Conservation (phyloP, 345 rosid genomes). For the Hibiscus mutabilis region DNA sequence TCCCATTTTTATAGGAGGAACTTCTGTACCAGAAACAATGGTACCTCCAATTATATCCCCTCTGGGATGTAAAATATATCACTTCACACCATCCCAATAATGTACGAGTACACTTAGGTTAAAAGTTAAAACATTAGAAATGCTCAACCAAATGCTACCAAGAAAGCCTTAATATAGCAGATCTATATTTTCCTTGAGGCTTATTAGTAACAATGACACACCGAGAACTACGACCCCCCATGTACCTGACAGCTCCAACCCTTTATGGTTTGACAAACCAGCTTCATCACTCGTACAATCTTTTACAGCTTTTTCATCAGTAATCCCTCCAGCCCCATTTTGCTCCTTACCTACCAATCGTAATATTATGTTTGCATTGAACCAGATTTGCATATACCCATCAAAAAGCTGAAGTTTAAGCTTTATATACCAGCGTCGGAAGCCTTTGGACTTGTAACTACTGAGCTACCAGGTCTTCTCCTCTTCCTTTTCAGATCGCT, state of each 20-base stretch:
- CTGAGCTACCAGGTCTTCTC: constrained; percentile 34
- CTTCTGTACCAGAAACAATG: no score
- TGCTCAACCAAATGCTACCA: background rate
- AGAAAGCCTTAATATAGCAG: background rate
- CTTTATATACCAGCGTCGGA: constrained; percentile 27
- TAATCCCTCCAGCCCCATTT: constrained; percentile 13
- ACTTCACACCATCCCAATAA: no score
- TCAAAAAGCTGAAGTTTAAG: constrained; percentile 6
- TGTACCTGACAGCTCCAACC: constrained; percentile 27
- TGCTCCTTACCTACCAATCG: constrained; percentile 29
- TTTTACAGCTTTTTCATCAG: constrained; percentile 17
- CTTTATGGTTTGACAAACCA: constrained; percentile 18
- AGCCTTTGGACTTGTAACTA: constrained; percentile 6
- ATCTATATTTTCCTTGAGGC: background rate
- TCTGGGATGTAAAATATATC: no score
- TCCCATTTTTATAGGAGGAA: no score
- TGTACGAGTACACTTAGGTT: background rate
- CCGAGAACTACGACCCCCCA: background rate
- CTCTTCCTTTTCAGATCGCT: constrained; percentile 39
- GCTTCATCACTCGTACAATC: constrained; percentile 19
- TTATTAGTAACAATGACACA: background rate
- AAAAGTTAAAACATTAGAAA: constrained; percentile 2
- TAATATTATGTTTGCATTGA: background rate
- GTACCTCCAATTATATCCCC: no score
- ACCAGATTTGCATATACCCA: background rate